A percentile compares a stretch with the other conserved stretches of the same genome.
Conservation (phyloP, 176 grass and related monocot species). For the Canna indica region DNA sequence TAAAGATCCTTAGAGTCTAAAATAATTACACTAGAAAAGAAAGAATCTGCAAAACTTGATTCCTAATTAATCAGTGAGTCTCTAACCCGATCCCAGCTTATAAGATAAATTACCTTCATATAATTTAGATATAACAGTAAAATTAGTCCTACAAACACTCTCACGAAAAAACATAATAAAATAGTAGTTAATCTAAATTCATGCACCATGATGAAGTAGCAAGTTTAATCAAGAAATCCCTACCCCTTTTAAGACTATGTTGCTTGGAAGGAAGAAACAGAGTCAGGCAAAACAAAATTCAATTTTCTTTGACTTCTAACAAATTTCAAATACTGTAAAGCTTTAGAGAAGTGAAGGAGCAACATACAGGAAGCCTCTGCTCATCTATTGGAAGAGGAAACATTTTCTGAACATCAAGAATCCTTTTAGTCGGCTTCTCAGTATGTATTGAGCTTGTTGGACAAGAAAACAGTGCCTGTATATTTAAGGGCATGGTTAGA, state of each 20-base stretch:
- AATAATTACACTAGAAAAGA: too few relatives aligned
- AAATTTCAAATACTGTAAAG: neutral
- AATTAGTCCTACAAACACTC: too few relatives aligned
- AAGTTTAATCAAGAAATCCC: neutral
- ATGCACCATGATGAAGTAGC: neutral
- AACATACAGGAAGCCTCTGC: conserved; percentile 35
- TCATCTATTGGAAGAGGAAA: conserved; percentile 62
- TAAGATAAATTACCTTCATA: too few relatives aligned
- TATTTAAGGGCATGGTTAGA: conserved; percentile 5
- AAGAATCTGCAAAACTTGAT: too few relatives aligned
- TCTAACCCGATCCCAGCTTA: too few relatives aligned
- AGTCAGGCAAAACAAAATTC: too few relatives aligned
- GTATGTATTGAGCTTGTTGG: conserved; percentile 78
- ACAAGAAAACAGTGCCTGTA: conserved; percentile 73
- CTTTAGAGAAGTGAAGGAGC: neutral
- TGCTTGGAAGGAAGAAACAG: too few relatives aligned
- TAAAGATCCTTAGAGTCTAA: too few relatives aligned
- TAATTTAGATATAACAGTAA: too few relatives aligned
- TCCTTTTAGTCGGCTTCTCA: conserved; percentile 40
- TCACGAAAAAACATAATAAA: too few relatives aligned
- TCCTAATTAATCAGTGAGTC: too few relatives aligned
- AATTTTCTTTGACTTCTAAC: neutral
- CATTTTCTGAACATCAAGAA: conserved; percentile 66
- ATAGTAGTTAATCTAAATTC: too few relatives aligned
- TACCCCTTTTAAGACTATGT: neutral